Evolutionary conservation across 768 basidiomycete genomes (phyloP), one percentile per base, ranked within the genome.

Genomic region (Dictyophora rubrovolvata): DNA sequence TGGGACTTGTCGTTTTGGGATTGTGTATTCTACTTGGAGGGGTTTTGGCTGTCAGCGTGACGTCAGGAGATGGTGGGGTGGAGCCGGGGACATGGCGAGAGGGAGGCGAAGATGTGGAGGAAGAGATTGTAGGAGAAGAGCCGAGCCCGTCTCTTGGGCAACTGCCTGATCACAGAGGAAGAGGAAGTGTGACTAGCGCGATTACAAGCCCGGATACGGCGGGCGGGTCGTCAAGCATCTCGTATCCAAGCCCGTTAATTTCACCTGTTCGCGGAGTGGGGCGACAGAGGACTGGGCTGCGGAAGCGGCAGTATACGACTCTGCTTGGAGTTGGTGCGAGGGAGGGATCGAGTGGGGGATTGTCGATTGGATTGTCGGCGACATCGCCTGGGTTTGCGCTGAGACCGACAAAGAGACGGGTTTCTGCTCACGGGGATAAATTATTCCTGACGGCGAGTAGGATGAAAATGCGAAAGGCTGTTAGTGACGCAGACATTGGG

Each of bases 1-100:
- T 93, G n/a, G 69, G 73, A 5, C 78, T 95, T 22, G 89, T 97
- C 59, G 73, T 77, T 6, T 63, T 90, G 8, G 93, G 93, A 0
- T 91, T 92, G 56, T 69, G 79, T 14, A 70, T 92, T 9, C 79
- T 97, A 0, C 80, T 97, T 16, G 79, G 82, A 2, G 93, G 93
- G 9, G 93, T 97, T 1, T 94, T 91, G 87, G 80, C 91, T 18
- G 89, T 95, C 53, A 89, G 86, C 63, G 81, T 89, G 54, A 84
- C 86, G 53, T 80, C 86, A 1, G 81, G 79, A 1, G 71, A 63
- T 37, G 75, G 73, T 34, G 77, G 82, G 59, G 70, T 79, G 33
- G 79, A 79, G 60, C 63, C 73, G 18, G 70, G 68, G 21, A 66
- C 73, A 21, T 74, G 73, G 74, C 63, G 28, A 20, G 58, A 68